Conservation (phyloP, 305 asterid species). For the Fraxinus xanthoxyloides region DNA sequence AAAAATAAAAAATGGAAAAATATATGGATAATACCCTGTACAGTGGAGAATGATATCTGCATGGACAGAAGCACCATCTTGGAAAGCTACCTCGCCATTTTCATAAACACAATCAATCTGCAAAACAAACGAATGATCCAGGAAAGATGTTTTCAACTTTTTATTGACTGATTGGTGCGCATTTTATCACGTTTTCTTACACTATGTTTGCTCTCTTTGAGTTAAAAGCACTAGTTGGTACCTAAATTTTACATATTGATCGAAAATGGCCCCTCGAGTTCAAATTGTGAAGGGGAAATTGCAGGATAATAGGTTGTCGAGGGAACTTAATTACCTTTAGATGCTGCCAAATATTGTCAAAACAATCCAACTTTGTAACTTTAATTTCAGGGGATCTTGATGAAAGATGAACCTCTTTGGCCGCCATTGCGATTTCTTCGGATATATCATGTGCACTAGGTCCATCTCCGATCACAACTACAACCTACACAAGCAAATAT, state of each 20-base stretch:
- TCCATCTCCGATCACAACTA: constrained; percentile 61
- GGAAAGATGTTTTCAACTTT: background rate
- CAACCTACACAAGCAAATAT: constrained; percentile 35
- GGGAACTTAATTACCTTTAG: constrained; percentile 27
- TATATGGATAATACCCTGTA: constrained; percentile 43
- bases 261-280: background rate
- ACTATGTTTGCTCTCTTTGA: background rate
- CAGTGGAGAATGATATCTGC: constrained; percentile 59
- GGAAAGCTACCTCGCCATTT: constrained; percentile 46
- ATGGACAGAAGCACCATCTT: constrained; percentile 43
- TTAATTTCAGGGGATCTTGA: constrained; percentile 34
- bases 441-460: constrained; percentile 62
- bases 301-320: too few species aligned
- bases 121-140: background rate
- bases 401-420: constrained; percentile 72
- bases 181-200: too few species aligned
- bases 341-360: constrained; percentile 53
- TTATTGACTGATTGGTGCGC: background rate
- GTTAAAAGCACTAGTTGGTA: background rate
- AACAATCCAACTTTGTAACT: constrained; percentile 26
- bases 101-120: constrained; percentile 42
- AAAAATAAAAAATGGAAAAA: background rate
- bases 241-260: background rate
- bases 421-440: constrained; percentile 41
- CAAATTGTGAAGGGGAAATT: background rate